phyloP scores from a whole-genome alignment of 2,329 filamentous ascomycete species.

The Colletotrichum costaricense region DNA sequence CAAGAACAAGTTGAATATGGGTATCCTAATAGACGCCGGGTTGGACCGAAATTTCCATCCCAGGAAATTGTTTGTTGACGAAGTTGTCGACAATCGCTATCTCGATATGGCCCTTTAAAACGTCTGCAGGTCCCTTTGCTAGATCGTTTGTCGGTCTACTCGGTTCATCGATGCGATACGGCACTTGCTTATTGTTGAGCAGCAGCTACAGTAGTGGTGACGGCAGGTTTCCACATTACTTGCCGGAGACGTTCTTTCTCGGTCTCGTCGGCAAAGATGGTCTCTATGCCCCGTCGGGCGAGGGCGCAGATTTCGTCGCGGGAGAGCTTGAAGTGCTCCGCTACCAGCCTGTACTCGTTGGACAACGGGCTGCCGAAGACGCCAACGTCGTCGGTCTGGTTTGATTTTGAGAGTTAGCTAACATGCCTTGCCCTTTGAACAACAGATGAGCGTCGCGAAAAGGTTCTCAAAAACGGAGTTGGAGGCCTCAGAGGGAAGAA shows the following conservation, averaged over 20 bases:
- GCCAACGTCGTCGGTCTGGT: conserved; percentile 84
- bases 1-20: neutral
- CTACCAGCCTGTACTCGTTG: conserved; percentile 80
- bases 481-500: neutral
- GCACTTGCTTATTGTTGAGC: neutral
- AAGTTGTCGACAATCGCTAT: too few relatives aligned
- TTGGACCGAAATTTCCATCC: neutral
- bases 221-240: conserved; percentile 56
- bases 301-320: conserved; percentile 60
- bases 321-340: conserved; percentile 73
- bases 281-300: conserved; percentile 69
- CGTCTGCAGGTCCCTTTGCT: too few relatives aligned
- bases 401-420: neutral
- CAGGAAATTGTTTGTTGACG: too few relatives aligned
- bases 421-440: neutral
- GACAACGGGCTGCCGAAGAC: conserved; percentile 82
- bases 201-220: neutral
- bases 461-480: neutral
- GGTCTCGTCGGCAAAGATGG: conserved; percentile 73
- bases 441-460: neutral
- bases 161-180: neutral
- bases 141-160: neutral
- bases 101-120: too few relatives aligned
- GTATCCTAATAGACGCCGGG: neutral
- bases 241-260: conserved; percentile 68